Conservation (phyloP, 805 yeast species). For the Candida yuanshanica region DNA sequence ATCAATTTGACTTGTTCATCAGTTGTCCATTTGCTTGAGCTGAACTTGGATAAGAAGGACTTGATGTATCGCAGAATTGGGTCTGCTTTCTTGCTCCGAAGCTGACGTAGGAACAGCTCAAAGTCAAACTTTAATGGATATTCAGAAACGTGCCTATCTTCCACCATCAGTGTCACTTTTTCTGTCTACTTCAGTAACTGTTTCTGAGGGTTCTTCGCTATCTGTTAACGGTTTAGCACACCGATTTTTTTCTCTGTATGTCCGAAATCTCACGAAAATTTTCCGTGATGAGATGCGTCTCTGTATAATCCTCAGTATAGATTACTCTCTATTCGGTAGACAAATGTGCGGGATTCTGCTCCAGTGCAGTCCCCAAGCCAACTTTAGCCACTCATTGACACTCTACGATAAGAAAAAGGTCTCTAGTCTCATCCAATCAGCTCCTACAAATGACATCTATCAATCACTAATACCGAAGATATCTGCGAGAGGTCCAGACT, state of each 20-base stretch:
- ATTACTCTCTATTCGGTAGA: background rate
- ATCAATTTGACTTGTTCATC: slow-evolving; percentile 76
- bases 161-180: no score
- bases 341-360: slow-evolving; percentile 57
- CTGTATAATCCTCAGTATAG: background rate
- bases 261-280: background rate
- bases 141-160: no score
- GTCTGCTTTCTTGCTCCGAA: slow-evolving; percentile 73
- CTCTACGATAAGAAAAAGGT: background rate
- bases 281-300: background rate
- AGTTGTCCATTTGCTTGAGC: slow-evolving; percentile 54
- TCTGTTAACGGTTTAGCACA: no score
- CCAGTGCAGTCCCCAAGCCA: slow-evolving; percentile 19
- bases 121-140: slow-evolving; percentile 56
- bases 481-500: slow-evolving; percentile 60
- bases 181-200: no score
- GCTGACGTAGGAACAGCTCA: slow-evolving; percentile 66
- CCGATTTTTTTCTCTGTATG: background rate
- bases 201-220: no score
- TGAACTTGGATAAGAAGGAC: slow-evolving; percentile 75
- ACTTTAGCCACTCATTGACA: background rate
- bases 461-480: slow-evolving; percentile 38
- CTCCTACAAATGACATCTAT: slow-evolving; percentile 15
- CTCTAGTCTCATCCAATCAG: background rate
- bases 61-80: slow-evolving; percentile 83